These are phyloP conservation scores for Plectosphaerella plurivora DNA, from an alignment of 2,329 filamentous ascomycete genomes.

Conservation along the genomic window DNA sequence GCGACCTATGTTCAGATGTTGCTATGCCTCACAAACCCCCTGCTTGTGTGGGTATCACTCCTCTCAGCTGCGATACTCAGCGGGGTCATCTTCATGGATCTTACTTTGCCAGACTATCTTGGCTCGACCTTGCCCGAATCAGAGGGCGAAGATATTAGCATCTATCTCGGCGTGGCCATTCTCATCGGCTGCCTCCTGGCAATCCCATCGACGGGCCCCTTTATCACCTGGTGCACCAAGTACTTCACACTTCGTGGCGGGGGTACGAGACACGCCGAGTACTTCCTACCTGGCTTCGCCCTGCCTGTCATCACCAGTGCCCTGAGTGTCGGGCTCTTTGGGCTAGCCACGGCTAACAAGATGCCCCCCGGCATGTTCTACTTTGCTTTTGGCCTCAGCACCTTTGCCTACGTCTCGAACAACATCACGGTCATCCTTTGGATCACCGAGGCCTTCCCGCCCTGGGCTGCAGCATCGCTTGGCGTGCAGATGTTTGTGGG, in stretches of 20 bases:
- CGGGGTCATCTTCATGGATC: slow-evolving; percentile 16
- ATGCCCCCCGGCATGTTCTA: neutral
- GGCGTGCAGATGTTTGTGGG: neutral
- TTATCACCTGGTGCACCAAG: slow-evolving; percentile 15
- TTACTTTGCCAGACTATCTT: neutral
- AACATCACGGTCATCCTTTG: slow-evolving; percentile 18
- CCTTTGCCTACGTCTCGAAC: slow-evolving; percentile 13
- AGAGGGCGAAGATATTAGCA: neutral
- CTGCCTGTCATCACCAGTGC: slow-evolving; percentile 15
- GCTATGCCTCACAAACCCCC: slow-evolving; percentile 18
- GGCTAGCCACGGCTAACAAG: slow-evolving; percentile 10
- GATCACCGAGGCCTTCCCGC: slow-evolving; percentile 20
- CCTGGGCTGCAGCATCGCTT: slow-evolving; percentile 16
- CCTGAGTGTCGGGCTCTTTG: slow-evolving; percentile 13
- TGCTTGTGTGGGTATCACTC: slow-evolving; percentile 19
- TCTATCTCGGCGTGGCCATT: slow-evolving; percentile 5
- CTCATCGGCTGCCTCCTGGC: slow-evolving; percentile 11
- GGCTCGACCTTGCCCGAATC: neutral
- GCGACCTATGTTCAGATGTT: slow-evolving; percentile 14
- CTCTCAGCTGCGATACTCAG: slow-evolving; percentile 18
- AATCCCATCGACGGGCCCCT: slow-evolving; percentile 9
- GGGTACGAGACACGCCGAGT: slow-evolving; percentile 19
- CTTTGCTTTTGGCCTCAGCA: slow-evolving; percentile 8
- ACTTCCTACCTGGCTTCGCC: slow-evolving; percentile 17
- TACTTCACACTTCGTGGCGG: slow-evolving; percentile 16